phyloP scores from a whole-genome alignment of 2,329 filamentous ascomycete genomes.

The Arthroderma sp. region DNA sequence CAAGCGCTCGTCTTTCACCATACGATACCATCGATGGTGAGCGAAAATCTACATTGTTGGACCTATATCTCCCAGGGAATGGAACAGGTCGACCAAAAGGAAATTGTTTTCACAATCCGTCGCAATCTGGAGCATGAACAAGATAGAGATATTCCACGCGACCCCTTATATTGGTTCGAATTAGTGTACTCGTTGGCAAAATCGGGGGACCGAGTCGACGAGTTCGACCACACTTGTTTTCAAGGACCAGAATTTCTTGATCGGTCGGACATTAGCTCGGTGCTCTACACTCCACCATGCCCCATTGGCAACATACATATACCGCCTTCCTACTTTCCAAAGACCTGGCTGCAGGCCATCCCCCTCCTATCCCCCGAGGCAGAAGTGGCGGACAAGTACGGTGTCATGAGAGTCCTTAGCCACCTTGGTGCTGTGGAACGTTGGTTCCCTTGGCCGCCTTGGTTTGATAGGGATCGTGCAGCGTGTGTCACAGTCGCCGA shows the following conservation, averaged over 20 bases:
- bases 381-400: conserved; percentile 7
- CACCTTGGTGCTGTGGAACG: conserved; percentile 7
- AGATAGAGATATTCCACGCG: conserved; percentile 3
- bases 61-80: conserved; percentile 8
- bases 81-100: conserved; percentile 5
- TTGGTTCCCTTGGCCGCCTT: conserved; percentile 8
- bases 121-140: conserved; percentile 1
- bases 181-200: conserved; percentile 6
- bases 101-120: conserved; percentile 7
- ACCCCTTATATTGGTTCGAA: conserved; percentile 7
- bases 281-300: conserved; percentile 4
- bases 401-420: conserved; percentile 5
- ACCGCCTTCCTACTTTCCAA: conserved; percentile 4
- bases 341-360: conserved; percentile 5
- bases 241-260: conserved; percentile 4
- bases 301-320: conserved; percentile 7
- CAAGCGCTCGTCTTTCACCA: conserved; percentile 5
- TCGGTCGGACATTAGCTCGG: conserved; percentile 5
- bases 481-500: conserved; percentile 5
- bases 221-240: conserved; percentile 7
- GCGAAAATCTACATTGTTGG: conserved; percentile 7
- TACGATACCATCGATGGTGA: conserved; percentile 4
- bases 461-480: conserved; percentile 7
- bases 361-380: conserved; percentile 4
- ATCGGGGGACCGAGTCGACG: conserved; percentile 2